Conservation (phyloP, 768 basidiomycete genomes). For the Butyriboletus loyo region DNA sequence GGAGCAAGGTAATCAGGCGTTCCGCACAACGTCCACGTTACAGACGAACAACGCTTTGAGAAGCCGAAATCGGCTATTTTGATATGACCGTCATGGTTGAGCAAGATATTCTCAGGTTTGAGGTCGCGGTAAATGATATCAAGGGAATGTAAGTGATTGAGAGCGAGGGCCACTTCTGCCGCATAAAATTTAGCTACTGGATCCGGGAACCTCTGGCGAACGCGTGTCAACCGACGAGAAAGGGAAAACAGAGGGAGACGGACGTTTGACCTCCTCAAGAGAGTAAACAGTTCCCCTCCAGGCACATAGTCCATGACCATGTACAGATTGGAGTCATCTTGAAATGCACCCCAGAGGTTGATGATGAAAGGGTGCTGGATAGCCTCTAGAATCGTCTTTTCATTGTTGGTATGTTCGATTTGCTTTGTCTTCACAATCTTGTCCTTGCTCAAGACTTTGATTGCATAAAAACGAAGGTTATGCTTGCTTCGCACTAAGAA, state of each 20-base stretch:
- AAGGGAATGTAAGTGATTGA: slow-evolving; percentile 82
- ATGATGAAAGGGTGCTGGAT: slow-evolving; percentile 93
- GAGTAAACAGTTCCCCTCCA: slow-evolving; percentile 94
- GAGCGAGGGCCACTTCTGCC: slow-evolving; percentile 89
- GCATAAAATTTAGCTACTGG: slow-evolving; percentile 98
- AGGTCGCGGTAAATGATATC: slow-evolving; percentile 97
- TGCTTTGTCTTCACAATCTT: slow-evolving; percentile 92
- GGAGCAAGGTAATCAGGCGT: slow-evolving; percentile 97
- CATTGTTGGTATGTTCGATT: slow-evolving; percentile 96
- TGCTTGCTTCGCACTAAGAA: slow-evolving; percentile 80
- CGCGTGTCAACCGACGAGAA: slow-evolving; percentile 6
- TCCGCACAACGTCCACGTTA: slow-evolving; percentile 94
- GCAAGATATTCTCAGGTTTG: slow-evolving; percentile 94
- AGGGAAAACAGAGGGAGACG: slow-evolving; percentile 27
- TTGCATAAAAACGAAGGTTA: slow-evolving; percentile 93
- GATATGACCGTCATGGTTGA: slow-evolving; percentile 93
- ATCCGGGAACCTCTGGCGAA: slow-evolving; percentile 80
- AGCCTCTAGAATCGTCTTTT: slow-evolving; percentile 79
- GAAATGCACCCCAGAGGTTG: slow-evolving; percentile 95
- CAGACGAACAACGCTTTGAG: slow-evolving; percentile 82
- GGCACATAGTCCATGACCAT: slow-evolving; percentile 98
- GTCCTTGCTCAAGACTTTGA: slow-evolving; percentile 93
- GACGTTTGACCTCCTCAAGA: slow-evolving; percentile 86
- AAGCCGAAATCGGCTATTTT: slow-evolving; percentile 98
- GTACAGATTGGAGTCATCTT: slow-evolving; percentile 89